phyloP scores from a whole-genome alignment of 768 basidiomycete species.

The Leccinum variicolor region DNA sequence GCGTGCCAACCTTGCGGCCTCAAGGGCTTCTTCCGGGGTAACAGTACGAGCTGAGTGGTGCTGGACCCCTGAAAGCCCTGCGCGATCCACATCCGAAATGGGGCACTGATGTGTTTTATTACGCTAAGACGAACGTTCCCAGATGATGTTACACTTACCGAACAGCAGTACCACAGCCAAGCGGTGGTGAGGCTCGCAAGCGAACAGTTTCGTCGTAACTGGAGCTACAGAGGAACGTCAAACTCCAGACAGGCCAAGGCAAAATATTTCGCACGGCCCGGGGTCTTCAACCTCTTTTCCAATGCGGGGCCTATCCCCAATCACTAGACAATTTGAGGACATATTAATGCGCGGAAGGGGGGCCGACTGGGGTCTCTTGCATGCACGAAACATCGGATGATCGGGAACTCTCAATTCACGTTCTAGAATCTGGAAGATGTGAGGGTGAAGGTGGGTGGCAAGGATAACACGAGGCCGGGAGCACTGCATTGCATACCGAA shows the following conservation, averaged over 20 bases:
- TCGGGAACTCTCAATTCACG: constrained; percentile 17
- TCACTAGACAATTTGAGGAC: neutral
- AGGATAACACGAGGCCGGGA: constrained; percentile 28
- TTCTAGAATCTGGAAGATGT: constrained; percentile 22
- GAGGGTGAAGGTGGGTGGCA: constrained; percentile 25
- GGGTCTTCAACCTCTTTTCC: neutral
- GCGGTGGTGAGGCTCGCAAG: neutral
- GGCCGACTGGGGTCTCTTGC: constrained; percentile 18
- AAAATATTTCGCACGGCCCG: constrained; percentile 2
- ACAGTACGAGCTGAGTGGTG: constrained; percentile 14
- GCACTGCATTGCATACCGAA: constrained; percentile 19
- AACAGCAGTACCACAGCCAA: neutral
- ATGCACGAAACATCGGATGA: constrained; percentile 17
- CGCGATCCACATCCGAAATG: constrained; percentile 5
- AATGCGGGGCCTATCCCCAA: neutral
- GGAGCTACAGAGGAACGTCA: neutral
- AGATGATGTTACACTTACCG: constrained; percentile 5
- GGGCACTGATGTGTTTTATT: constrained; percentile 3
- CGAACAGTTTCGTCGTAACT: neutral
- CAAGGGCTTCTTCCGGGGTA: constrained; percentile 23
- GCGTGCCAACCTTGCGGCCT: constrained; percentile 29
- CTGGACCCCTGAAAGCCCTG: constrained; percentile 19
- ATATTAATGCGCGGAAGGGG: neutral
- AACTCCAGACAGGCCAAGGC: neutral
- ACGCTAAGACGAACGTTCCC: constrained; percentile 16